Percentiles rank a stretch among this genome's conserved stretches.
Evolutionary conservation across 2,329 filamentous ascomycete species (phyloP).

Genomic region (Amauroascus verrucosus): DNA sequence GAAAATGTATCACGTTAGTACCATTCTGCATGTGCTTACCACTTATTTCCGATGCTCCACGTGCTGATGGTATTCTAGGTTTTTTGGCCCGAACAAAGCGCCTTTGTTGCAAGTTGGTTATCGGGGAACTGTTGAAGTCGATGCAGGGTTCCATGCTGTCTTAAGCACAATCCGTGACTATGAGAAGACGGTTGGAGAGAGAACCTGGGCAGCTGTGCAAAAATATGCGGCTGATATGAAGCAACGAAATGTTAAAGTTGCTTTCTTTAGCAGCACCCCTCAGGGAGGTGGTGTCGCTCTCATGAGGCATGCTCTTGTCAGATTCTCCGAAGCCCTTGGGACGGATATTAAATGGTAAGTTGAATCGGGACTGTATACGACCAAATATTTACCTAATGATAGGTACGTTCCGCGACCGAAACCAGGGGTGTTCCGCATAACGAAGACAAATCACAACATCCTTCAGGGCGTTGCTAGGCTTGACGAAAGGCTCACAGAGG

Average conservation of each 20-base stretch:
- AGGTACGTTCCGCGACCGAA: constrained; percentile 67
- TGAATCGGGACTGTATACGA: constrained; percentile 23
- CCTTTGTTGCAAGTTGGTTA: constrained; percentile 58
- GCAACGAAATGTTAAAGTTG: constrained; percentile 54
- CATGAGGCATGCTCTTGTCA: constrained; percentile 69
- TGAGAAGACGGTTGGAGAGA: constrained; percentile 47
- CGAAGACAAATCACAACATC: constrained; percentile 82
- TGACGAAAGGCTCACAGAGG: constrained; percentile 52
- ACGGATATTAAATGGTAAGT: constrained; percentile 64
- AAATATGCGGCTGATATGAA: constrained; percentile 55
- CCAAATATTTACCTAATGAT: constrained; percentile 18
- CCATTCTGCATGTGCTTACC: background rate
- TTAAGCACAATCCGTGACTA: constrained; percentile 51
- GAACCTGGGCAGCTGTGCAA: constrained; percentile 57
- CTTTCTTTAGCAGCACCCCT: constrained; percentile 70
- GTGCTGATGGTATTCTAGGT: constrained; percentile 33
- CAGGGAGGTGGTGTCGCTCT: constrained; percentile 74
- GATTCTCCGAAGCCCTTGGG: constrained; percentile 56
- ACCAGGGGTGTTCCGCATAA: constrained; percentile 69
- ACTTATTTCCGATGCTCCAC: background rate
- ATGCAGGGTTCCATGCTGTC: constrained; percentile 53
- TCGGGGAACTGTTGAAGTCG: constrained; percentile 59
- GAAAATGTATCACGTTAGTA: constrained; percentile 63
- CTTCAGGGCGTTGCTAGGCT: constrained; percentile 65
- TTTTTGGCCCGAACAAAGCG: constrained; percentile 62